Evolutionary conservation across 192 early-diverging fungal genomes (phyloP), one percentile per base, ranked within the genome.

Genomic region (Dissophora globulifera): DNA sequence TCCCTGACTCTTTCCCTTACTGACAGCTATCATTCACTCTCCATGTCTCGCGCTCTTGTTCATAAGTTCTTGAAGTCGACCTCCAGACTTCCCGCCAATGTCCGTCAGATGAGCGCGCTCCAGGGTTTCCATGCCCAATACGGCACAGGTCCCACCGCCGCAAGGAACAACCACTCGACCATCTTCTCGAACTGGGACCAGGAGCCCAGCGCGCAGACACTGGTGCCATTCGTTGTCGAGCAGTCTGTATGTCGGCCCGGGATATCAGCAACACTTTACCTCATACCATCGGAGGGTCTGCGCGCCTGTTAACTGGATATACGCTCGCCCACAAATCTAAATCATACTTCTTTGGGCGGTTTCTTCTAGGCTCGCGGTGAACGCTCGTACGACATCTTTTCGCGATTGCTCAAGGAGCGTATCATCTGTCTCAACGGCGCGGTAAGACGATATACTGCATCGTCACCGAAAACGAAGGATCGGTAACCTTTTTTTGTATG

Each of bases 321-420:
- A n/a, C n/a, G n/a, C n/a, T n/a, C n/a, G n/a, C n/a, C n/a, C n/a
- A n/a, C n/a, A n/a, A n/a, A n/a, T n/a, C n/a, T n/a, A n/a, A n/a
- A n/a, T n/a, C n/a, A n/a, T n/a, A n/a, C n/a, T n/a, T n/a, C n/a
- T n/a, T n/a, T n/a, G n/a, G n/a, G n/a, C n/a, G n/a, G n/a, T n/a
- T n/a, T n/a, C n/a, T n/a, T n/a, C n/a, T n/a, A 89, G 87, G 81
- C 88, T 13, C 81, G 92, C 16, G 95, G 96, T 4, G 97, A 99
- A 79, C 90, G 95, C 7, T 95, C 95, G 22, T 99, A 93, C 78
- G 97, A 99, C 61, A 99, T 99, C 47, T 99, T 93, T 80, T 99
- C 97, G 35, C 89, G 97, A 6, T 79, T 99, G 38, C 84, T 99
- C 55, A 96, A 96, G 67, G 97, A 99, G 63, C 89, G 97, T 38